Evolutionary conservation across 805 yeast genomes (phyloP), one percentile per base, ranked within the genome.

Genomic region (Starmera caribaea): DNA sequence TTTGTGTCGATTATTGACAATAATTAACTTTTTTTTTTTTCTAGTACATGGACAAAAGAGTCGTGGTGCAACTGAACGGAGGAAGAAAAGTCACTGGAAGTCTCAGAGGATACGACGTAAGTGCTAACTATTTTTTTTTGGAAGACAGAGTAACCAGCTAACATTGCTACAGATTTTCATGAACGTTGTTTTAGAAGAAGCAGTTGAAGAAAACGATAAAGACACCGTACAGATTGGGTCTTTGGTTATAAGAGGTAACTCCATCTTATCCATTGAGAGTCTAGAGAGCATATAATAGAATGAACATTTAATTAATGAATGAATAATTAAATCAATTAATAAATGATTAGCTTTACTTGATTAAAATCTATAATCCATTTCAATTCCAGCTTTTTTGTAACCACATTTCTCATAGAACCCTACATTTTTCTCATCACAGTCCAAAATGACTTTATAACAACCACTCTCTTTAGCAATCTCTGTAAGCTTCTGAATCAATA

Each of bases 351-450:
- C 5, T 29, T 29, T 13, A 8, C 5, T 13, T n/a, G 8, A 41
- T 47, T 45, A 57, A 43, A 66, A 69, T 43, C 83, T 64, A 41
- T 55, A 63, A 34, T 73, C 73, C 94, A 83, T 83, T 52, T 80
- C 86, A 31, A 73, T 59, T 12, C 92, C 92, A 17, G 74, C 81
- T 41, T 70, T 64, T 13, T 57, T 57, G 57, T 75, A 79, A 3
- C 89, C 94, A 66, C 97, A 90, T 59, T 87, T 89, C 50, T 85
- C 84, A 58, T 90, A 90, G 59, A 90, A 90, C 4, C 75, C 80
- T 30, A 78, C 81, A 54, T 90, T 90, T 43, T 76, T 73, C n/a
- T 74, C 76, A 40, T 82, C 81, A 61, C 97, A 90, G 63, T 90
- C 97, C 51, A 90, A 66, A 33, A 90, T 86, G 14, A 85, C 80